These are phyloP conservation scores for Jacaranda copaia DNA, from an alignment of 257 asterid species.

Conservation along the genomic window DNA sequence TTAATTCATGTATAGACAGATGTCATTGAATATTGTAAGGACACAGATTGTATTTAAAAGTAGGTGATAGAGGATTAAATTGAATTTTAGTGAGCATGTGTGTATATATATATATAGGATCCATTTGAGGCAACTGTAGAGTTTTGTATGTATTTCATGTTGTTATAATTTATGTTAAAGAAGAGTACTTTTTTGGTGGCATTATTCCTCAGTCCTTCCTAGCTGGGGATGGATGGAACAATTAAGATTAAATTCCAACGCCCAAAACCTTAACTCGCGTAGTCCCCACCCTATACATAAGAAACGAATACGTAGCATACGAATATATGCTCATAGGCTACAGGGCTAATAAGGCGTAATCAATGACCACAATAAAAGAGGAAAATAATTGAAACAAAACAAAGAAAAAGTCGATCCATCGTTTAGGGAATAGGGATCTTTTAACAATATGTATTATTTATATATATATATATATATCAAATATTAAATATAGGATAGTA, in stretches of 20 bases:
- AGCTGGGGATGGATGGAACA: background rate
- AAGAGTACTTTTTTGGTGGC: slow-evolving; percentile 25
- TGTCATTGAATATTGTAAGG: slow-evolving; percentile 11
- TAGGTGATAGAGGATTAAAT: background rate
- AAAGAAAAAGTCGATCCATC: background rate
- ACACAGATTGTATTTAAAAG: slow-evolving; percentile 11
- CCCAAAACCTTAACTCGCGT: slow-evolving; percentile 33
- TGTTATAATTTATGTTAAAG: slow-evolving; percentile 12
- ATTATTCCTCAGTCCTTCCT: background rate
- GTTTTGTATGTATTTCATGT: background rate
- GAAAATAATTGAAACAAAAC: background rate
- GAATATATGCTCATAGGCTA: background rate
- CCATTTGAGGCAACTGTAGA: background rate
- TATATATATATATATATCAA: no score
- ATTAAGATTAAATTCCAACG: slow-evolving; percentile 6
- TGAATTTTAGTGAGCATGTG: background rate
- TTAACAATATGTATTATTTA: no score
- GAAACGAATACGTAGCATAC: background rate
- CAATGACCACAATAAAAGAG: slow-evolving; percentile 19
- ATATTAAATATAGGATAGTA: no score
- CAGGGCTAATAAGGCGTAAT: slow-evolving; percentile 26
- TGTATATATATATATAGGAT: no score
- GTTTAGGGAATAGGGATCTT: background rate
- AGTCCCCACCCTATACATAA: slow-evolving; percentile 33
- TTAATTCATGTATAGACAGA: background rate